These are phyloP conservation scores for Penicillium roqueforti DNA, from an alignment of 495 filamentous ascomycete species.

Conservation along the genomic window DNA sequence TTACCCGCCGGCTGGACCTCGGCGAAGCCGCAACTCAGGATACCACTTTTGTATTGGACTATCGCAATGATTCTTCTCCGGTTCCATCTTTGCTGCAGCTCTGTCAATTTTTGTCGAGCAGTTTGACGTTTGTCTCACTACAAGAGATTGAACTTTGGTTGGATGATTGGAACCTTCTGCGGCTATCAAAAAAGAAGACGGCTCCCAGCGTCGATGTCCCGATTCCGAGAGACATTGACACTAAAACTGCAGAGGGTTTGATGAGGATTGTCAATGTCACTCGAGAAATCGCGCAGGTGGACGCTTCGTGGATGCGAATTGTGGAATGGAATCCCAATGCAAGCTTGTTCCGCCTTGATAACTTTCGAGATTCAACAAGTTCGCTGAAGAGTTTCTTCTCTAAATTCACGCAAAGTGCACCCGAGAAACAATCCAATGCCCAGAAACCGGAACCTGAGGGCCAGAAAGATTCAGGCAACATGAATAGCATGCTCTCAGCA, in stretches of 20 bases:
- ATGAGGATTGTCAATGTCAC: slow-evolving; percentile 77
- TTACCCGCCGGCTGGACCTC: slow-evolving; percentile 75
- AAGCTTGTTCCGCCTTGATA: slow-evolving; percentile 35
- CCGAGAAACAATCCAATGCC: slow-evolving; percentile 26
- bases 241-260: slow-evolving; percentile 71
- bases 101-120: slow-evolving; percentile 87
- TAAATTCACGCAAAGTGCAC: slow-evolving; percentile 51
- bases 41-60: slow-evolving; percentile 90
- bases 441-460: slow-evolving; percentile 26
- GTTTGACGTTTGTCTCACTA: slow-evolving; percentile 91
- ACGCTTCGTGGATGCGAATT: slow-evolving; percentile 86
- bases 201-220: slow-evolving; percentile 66
- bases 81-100: slow-evolving; percentile 80
- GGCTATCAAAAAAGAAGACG: slow-evolving; percentile 78
- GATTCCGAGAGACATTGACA: slow-evolving; percentile 78
- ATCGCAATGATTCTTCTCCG: slow-evolving; percentile 79
- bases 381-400: slow-evolving; percentile 81
- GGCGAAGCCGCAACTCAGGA: slow-evolving; percentile 59
- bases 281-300: slow-evolving; percentile 79
- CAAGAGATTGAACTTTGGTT: slow-evolving; percentile 85
- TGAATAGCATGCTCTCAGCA: slow-evolving; percentile 61
- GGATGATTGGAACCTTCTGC: slow-evolving; percentile 77
- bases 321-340: slow-evolving; percentile 74
- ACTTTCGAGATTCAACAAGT: slow-evolving; percentile 42
- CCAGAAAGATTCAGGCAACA: slow-evolving; percentile 51